These are phyloP conservation scores for Tricholomella constricta DNA, from an alignment of 768 basidiomycete genomes.

Conservation along the genomic window DNA sequence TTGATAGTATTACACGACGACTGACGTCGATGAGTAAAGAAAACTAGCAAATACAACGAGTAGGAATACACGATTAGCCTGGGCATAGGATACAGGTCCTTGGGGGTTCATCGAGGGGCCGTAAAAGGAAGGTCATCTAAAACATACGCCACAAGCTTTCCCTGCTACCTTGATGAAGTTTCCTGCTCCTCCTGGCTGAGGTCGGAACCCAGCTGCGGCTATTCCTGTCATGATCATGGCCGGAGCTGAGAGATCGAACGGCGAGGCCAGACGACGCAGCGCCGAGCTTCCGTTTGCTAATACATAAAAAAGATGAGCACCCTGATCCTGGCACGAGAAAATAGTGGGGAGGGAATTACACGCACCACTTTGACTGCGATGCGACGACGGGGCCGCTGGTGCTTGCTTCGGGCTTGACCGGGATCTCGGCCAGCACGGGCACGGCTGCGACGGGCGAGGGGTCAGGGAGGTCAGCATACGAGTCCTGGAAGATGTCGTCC, in stretches of 20 bases:
- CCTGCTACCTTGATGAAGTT: constrained; percentile 8
- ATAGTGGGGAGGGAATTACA: no score
- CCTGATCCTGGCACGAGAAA: no score
- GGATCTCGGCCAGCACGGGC: constrained; percentile 30
- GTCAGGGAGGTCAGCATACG: constrained; percentile 45
- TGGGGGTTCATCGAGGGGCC: no score
- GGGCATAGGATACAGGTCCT: no score
- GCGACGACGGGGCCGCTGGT: no score
- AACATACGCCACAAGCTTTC: constrained; percentile 18
- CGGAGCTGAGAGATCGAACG: constrained; percentile 1
- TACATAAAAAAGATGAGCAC: background rate
- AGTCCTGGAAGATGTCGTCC: constrained; percentile 68
- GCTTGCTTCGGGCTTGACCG: background rate
- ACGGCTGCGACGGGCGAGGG: constrained; percentile 44
- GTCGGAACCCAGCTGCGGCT: constrained; percentile 2
- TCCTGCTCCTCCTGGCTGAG: constrained; percentile 20
- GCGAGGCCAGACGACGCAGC: background rate
- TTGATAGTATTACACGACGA: no score
- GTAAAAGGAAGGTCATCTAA: background rate
- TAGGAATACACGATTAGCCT: no score
- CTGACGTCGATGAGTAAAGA: no score
- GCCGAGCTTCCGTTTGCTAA: background rate
- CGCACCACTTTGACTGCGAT: no score
- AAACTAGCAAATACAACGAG: no score
- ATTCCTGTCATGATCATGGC: background rate